Evolutionary conservation across 2,329 filamentous ascomycete genomes (phyloP).

Genomic region (Claviceps spartinae): DNA sequence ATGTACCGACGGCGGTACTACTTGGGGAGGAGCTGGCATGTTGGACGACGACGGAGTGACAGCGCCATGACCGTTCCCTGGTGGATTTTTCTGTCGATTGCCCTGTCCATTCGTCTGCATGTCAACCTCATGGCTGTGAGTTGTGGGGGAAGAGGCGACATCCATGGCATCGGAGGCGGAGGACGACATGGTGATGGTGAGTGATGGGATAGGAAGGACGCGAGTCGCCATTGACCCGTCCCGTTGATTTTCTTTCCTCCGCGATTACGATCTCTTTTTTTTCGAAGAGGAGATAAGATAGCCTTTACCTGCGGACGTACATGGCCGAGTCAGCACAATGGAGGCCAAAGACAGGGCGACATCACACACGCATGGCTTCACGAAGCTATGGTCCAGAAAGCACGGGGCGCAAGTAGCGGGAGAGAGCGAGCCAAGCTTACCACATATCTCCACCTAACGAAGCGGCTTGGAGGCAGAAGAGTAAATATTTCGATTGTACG

Average conservation of each 20-base stretch:
- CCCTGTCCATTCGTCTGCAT: constrained; percentile 24
- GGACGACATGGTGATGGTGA: constrained; percentile 45
- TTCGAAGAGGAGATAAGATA: neutral
- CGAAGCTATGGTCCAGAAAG: neutral
- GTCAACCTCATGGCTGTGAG: constrained; percentile 31
- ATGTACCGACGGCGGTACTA: constrained; percentile 58
- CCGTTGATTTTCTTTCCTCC: neutral
- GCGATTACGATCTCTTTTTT: neutral
- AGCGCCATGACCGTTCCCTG: constrained; percentile 24
- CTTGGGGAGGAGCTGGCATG: constrained; percentile 37
- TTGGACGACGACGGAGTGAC: constrained; percentile 18
- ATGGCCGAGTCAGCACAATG: constrained; percentile 1
- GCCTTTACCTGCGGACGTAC: constrained; percentile 1
- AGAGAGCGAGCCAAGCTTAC: constrained; percentile 4
- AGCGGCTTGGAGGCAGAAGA: neutral
- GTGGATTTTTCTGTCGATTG: constrained; percentile 23
- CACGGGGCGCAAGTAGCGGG: constrained; percentile 1
- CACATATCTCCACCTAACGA: constrained; percentile 2
- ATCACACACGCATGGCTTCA: constrained; percentile 1
- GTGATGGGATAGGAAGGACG: constrained; percentile 43
- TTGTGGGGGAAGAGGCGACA: constrained; percentile 38
- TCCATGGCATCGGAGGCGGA: constrained; percentile 51
- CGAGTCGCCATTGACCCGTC: constrained; percentile 24
- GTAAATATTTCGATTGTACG: neutral
- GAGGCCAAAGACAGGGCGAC: neutral